Base-by-base conservation (phyloP, 306 rosid genomes). In the Pueraria montana region DNA sequence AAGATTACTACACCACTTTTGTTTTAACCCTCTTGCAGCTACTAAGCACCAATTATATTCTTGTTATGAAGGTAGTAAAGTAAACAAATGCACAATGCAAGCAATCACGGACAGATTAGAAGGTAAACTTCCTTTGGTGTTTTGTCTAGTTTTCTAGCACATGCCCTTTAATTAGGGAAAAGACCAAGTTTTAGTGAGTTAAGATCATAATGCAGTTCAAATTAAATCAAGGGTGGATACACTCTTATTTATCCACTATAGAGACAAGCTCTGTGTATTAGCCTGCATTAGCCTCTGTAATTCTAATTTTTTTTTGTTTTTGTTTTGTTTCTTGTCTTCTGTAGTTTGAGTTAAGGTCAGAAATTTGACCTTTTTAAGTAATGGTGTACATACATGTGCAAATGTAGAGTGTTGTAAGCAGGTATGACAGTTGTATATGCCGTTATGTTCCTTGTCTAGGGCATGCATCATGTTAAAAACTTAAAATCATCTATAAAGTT, bases 371-470 rank as follows among this genome's bases (percentile, higher is more conserved):
- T 53, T 70, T 72, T 79, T 72, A 53, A 50, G 80, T 67, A 67
- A 67, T 38, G 23, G 27, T 83, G 85, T 80, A 86, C 11, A 32
- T 46, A 53, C 20, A 82, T 70, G 21, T 73, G 30, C 74, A 76
- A 55, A 61, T 72, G 23, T 30, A 74, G 67, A 18, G 42, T 21
- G 48, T 72, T 48, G 73, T 58, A 81, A 71, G 55, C 43, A 71
- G 74, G 46, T 50, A 49, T 72, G 24, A 64, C 23, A 20, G 23
- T 70, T 72, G 55, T 45, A 42, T 43, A 34, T 42, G 46, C 53
- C 53, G n/a, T 48, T 48, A 12, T 48, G 53, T 48, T 48, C 3
- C 2, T 48, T 48, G 53, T 48, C 53, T 48, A 48, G 53, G n/a
- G n/a, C 53, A 4, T 48, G 53, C 13, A 10, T 48, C 53, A 2